Evolutionary conservation across 345 rosid genomes (phyloP).

Genomic region (Clausena lansium): DNA sequence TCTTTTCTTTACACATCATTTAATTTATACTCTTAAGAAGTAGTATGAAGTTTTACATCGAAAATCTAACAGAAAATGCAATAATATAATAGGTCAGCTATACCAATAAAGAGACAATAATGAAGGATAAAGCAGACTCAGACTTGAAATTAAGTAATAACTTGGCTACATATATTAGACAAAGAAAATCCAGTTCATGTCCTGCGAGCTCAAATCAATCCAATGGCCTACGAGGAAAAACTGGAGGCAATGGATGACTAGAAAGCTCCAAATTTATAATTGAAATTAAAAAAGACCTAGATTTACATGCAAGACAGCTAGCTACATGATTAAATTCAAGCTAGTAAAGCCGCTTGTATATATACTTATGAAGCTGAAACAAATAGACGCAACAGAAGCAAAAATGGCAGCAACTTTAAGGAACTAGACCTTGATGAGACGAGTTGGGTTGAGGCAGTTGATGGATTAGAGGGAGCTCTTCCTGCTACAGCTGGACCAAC

Average conservation of each 20-base stretch:
- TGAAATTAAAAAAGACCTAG: neutral
- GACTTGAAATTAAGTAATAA: neutral
- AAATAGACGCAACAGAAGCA: constrained; percentile 30
- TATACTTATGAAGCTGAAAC: constrained; percentile 26
- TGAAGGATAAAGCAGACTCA: neutral
- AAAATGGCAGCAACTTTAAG: constrained; percentile 27
- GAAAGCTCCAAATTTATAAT: neutral
- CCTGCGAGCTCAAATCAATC: constrained; percentile 22
- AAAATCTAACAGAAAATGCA: too few species aligned
- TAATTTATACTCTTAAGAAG: too few species aligned
- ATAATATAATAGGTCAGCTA: too few species aligned
- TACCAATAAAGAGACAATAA: neutral
- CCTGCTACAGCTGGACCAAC: constrained; percentile 88
- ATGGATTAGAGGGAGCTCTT: constrained; percentile 61
- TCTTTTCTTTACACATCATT: too few species aligned
- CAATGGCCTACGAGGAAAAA: constrained; percentile 19
- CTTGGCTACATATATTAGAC: neutral
- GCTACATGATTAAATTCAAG: neutral
- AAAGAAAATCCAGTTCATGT: constrained; percentile 6
- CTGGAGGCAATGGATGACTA: constrained; percentile 24
- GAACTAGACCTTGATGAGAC: constrained; percentile 16
- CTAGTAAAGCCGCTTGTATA: neutral
- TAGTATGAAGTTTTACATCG: too few species aligned
- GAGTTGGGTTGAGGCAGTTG: constrained; percentile 33
- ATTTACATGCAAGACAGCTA: constrained; percentile 19